Percentiles rank a stretch among this genome's conserved stretches.
These are phyloP conservation scores for Diophrys sp. DNA, from an alignment of 73 alveolate species.

Conservation along the genomic window DNA sequence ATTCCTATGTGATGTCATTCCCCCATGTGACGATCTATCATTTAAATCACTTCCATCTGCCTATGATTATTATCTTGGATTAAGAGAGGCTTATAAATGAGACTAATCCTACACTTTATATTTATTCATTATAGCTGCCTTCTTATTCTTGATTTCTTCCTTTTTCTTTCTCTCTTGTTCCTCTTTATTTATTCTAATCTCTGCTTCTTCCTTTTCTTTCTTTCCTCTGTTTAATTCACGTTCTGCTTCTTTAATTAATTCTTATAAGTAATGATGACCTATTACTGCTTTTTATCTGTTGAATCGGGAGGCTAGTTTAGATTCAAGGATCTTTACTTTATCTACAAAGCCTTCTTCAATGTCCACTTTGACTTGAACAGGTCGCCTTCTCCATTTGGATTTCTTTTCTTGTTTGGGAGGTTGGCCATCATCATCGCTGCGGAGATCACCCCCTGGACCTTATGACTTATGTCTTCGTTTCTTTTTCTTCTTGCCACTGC, in stretches of 20 bases:
- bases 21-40: too few relatives aligned
- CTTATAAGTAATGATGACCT: neutral
- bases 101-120: neutral
- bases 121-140: neutral
- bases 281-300: neutral
- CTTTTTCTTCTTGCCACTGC: neutral
- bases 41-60: too few relatives aligned
- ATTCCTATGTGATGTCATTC: too few relatives aligned
- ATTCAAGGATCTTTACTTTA: neutral
- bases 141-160: neutral
- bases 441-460: too few relatives aligned
- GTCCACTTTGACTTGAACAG: neutral
- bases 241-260: neutral
- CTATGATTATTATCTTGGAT: too few relatives aligned
- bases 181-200: too few relatives aligned
- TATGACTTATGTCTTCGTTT: neutral
- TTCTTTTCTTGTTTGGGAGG: neutral
- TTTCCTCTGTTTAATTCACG: neutral
- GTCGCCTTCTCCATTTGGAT: neutral
- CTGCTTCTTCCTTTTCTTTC: neutral
- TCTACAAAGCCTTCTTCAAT: neutral
- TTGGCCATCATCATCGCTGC: too few relatives aligned
- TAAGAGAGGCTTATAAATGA: too few relatives aligned
- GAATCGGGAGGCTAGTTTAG: neutral
- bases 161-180: neutral